Conservation (phyloP, 805 yeast species). For the Lachancea fermentati region DNA sequence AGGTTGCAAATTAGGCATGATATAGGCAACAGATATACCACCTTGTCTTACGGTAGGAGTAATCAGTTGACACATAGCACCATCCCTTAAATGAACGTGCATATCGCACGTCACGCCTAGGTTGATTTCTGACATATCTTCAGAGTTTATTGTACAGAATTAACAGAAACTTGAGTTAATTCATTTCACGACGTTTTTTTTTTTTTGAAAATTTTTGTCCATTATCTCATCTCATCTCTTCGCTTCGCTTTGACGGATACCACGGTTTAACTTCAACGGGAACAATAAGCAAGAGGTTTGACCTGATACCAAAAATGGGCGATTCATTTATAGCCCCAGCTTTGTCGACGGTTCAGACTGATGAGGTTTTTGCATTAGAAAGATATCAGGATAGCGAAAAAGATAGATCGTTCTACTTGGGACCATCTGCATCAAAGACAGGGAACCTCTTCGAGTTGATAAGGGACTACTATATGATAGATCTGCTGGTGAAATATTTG, state of each 20-base stretch:
- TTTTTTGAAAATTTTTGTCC: constrained; percentile 1
- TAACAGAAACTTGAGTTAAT: too few species aligned
- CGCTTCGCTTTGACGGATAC: too few species aligned
- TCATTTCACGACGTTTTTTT: too few species aligned
- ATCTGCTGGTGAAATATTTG: constrained; percentile 41
- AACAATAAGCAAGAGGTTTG: too few species aligned
- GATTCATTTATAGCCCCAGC: constrained; percentile 52
- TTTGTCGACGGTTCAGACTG: constrained; percentile 70
- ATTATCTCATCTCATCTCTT: constrained; percentile 7
- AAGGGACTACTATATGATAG: constrained; percentile 49
- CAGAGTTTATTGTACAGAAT: too few species aligned
- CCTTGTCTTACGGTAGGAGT: constrained; percentile 89
- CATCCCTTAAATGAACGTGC: constrained; percentile 96
- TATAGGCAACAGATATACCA: constrained; percentile 84
- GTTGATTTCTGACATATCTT: constrained; percentile 25
- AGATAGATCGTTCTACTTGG: constrained; percentile 29
- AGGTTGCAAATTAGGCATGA: constrained; percentile 95
- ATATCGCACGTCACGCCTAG: constrained; percentile 80
- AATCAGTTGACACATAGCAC: constrained; percentile 84
- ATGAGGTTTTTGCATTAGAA: constrained; percentile 45
- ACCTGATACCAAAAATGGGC: constrained; percentile 7
- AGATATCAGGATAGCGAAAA: constrained; percentile 30
- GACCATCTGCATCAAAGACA: constrained; percentile 16
- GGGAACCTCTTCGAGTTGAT: constrained; percentile 34
- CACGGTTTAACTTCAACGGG: too few species aligned